Percentiles rank a stretch among this genome's conserved stretches.
Evolutionary conservation across 148 eudicot genomes (phyloP).

Genomic region (Arctostaphylos glauca): DNA sequence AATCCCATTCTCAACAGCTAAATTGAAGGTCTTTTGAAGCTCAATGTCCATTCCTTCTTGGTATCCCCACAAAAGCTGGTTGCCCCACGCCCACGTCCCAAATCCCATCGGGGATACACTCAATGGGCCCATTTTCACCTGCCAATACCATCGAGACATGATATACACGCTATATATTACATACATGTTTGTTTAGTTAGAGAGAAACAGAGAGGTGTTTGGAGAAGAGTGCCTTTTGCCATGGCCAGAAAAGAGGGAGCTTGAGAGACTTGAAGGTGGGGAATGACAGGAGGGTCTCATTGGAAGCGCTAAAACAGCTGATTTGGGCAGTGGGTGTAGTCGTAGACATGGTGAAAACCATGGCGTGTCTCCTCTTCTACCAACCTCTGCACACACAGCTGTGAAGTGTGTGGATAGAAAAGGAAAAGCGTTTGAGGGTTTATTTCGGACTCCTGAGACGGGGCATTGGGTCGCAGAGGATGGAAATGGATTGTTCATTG

Average conservation of each 20-base stretch:
- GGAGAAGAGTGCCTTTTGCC: slow-evolving; percentile 55
- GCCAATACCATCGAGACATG: slow-evolving; percentile 6
- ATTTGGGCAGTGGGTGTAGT: slow-evolving; percentile 20
- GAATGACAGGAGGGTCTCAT: slow-evolving; percentile 23
- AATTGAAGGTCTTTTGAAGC: slow-evolving; percentile 72
- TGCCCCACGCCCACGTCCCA: slow-evolving; percentile 99
- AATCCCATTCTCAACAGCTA: slow-evolving; percentile 78
- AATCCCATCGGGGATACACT: slow-evolving; percentile 94
- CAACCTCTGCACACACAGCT: not conserved
- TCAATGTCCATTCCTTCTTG: slow-evolving; percentile 81
- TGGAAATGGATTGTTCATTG: not conserved
- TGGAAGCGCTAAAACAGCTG: slow-evolving; percentile 34
- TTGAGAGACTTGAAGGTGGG: slow-evolving; percentile 41
- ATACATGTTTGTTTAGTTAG: not conserved
- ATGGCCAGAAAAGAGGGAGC: slow-evolving; percentile 80
- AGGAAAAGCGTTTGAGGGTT: not conserved
- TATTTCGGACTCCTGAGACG: not conserved
- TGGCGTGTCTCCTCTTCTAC: not conserved
- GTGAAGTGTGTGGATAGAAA: not conserved
- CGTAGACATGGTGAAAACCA: slow-evolving; percentile 27
- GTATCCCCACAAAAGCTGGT: slow-evolving; percentile 92
- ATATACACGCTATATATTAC: not conserved
- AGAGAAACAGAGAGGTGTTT: not conserved
- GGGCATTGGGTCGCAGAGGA: not conserved
- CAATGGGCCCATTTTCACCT: slow-evolving; percentile 76